Percentiles rank a stretch among this genome's conserved stretches.
These are phyloP conservation scores for Globisporangium recalcitrans DNA, from an alignment of 352 stramenopile genomes.

Conservation along the genomic window DNA sequence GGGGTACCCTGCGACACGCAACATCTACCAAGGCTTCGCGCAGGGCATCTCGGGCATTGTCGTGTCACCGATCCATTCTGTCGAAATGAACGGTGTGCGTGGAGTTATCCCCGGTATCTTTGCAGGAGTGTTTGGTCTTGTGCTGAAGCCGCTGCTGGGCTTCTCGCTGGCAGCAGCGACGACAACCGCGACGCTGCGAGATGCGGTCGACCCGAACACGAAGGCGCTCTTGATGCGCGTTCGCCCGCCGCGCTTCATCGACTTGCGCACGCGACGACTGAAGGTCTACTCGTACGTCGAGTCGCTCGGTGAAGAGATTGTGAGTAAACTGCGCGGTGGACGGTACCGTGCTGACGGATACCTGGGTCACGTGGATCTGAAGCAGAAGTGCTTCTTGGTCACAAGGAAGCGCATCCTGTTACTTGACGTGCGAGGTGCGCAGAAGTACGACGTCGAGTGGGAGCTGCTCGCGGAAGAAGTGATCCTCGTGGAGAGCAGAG, in stretches of 20 bases:
- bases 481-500: slow-evolving; percentile 64
- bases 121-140: slow-evolving; percentile 70
- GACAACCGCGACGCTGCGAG: slow-evolving; percentile 69
- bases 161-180: slow-evolving; percentile 70
- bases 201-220: slow-evolving; percentile 73
- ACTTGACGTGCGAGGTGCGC: slow-evolving; percentile 57
- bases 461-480: slow-evolving; percentile 77
- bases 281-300: slow-evolving; percentile 88
- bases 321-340: slow-evolving; percentile 70
- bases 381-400: slow-evolving; percentile 82
- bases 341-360: slow-evolving; percentile 80
- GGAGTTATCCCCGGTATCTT: slow-evolving; percentile 74
- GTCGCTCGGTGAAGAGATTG: slow-evolving; percentile 83
- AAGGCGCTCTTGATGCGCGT: slow-evolving; percentile 74
- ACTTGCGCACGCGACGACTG: slow-evolving; percentile 67
- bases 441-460: slow-evolving; percentile 79
- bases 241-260: slow-evolving; percentile 75
- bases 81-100: slow-evolving; percentile 72
- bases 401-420: slow-evolving; percentile 80
- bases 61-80: slow-evolving; percentile 78
- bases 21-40: slow-evolving; percentile 85
- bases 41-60: slow-evolving; percentile 82
- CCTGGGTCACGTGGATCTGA: slow-evolving; percentile 73
- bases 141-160: slow-evolving; percentile 77
- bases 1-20: slow-evolving; percentile 74